Percentiles rank a stretch among this genome's conserved stretches.
These are phyloP conservation scores for Hemileccinum rubropunctum DNA, from an alignment of 768 basidiomycete species.

Conservation along the genomic window DNA sequence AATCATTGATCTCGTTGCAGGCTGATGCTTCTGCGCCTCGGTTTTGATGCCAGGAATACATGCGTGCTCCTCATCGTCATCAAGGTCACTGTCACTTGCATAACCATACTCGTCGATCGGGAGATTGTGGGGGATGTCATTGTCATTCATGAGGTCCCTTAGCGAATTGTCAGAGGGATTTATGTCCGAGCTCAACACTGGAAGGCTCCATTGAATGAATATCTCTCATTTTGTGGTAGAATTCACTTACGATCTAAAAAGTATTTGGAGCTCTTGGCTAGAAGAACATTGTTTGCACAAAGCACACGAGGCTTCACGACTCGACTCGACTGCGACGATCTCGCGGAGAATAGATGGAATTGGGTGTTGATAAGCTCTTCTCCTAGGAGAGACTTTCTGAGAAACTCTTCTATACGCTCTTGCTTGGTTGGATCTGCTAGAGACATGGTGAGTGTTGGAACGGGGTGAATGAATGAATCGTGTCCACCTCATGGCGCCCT, in stretches of 20 bases:
- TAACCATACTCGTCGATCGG: slow-evolving; percentile 27
- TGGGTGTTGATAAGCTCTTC: slow-evolving; percentile 29
- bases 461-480: neutral
- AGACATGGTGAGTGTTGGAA: slow-evolving; percentile 1
- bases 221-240: fast-evolving
- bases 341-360: slow-evolving; percentile 29
- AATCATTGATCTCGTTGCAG: neutral
- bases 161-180: slow-evolving; percentile 8
- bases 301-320: slow-evolving; percentile 21
- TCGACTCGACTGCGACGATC: neutral
- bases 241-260: slow-evolving; percentile 22
- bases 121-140: slow-evolving; percentile 5
- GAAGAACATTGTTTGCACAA: slow-evolving; percentile 28
- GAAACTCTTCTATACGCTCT: slow-evolving; percentile 17
- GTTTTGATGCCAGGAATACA: neutral
- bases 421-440: slow-evolving; percentile 5
- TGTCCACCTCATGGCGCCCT: neutral
- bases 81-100: slow-evolving; percentile 33
- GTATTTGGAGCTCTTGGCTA: slow-evolving; percentile 25
- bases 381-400: slow-evolving; percentile 26
- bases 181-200: slow-evolving; percentile 13
- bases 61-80: slow-evolving; percentile 23
- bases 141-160: slow-evolving; percentile 9
- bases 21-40: neutral
- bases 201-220: neutral